Evolutionary conservation across 352 stramenopile species (phyloP).

Genomic region (Discostella stelligera): DNA sequence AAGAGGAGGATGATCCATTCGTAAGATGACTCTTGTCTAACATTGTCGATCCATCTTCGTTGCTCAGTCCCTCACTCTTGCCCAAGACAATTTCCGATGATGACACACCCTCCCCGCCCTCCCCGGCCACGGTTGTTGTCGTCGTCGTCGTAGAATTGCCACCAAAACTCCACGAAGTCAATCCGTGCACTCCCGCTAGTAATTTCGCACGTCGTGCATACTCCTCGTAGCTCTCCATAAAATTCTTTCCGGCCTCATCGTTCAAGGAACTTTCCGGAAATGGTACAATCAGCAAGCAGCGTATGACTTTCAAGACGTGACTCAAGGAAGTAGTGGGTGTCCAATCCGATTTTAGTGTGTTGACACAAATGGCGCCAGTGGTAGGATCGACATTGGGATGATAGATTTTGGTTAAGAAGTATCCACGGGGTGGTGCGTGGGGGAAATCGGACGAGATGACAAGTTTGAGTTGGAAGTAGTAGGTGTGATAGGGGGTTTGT

Average conservation of each 20-base stretch:
- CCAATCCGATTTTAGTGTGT: slow-evolving; percentile 99
- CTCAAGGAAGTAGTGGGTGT: slow-evolving; percentile 90
- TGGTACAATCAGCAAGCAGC: slow-evolving; percentile 98
- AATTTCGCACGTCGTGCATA: slow-evolving; percentile 82
- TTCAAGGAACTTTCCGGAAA: slow-evolving; percentile 99
- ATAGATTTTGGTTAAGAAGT: slow-evolving; percentile 99
- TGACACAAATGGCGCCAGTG: slow-evolving; percentile 98
- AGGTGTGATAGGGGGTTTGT: slow-evolving; percentile 95
- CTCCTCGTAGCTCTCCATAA: slow-evolving; percentile 99
- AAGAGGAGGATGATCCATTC: slow-evolving; percentile 10
- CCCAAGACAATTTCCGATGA: too few relatives aligned
- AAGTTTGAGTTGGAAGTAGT: slow-evolving; percentile 95
- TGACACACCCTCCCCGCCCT: background rate
- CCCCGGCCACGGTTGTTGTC: background rate
- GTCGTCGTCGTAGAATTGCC: background rate
- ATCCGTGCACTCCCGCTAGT: slow-evolving; percentile 77
- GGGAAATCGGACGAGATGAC: slow-evolving; percentile 81
- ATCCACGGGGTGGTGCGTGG: slow-evolving; percentile 82
- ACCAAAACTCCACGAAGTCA: slow-evolving; percentile 44
- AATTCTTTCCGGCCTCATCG: slow-evolving; percentile 97
- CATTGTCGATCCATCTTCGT: slow-evolving; percentile 15
- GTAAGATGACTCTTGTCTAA: background rate
- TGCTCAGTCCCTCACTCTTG: background rate
- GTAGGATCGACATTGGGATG: slow-evolving; percentile 97
- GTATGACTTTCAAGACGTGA: slow-evolving; percentile 97